A percentile compares a stretch with the other conserved stretches of the same genome.
Conservation (phyloP, 192 early-diverging fungal genomes). For the Coemansia sp. region DNA sequence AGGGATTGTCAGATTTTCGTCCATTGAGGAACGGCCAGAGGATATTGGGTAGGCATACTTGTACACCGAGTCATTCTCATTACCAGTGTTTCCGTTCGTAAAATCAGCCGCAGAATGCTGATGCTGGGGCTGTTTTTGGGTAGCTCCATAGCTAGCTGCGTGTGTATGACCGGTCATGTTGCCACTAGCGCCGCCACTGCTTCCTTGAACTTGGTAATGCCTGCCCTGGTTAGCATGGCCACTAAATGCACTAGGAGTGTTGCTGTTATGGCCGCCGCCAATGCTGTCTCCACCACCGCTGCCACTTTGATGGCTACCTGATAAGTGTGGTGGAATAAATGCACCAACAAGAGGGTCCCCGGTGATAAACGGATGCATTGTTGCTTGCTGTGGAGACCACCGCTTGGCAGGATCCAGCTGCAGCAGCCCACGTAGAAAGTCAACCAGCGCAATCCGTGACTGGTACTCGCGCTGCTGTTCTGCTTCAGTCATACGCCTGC, state of each 20-base stretch:
- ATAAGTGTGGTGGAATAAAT: constrained; percentile 30
- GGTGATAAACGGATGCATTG: constrained; percentile 94
- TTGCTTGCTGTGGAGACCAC: constrained; percentile 94
- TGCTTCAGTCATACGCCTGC: constrained; percentile 54
- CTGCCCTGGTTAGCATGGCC: neutral
- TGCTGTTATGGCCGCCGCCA: constrained; percentile 23
- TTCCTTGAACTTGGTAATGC: neutral
- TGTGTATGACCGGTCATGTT: neutral
- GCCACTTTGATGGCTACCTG: constrained; percentile 1
- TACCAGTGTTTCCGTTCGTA: neutral
- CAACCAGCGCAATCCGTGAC: constrained; percentile 73
- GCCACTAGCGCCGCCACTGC: neutral
- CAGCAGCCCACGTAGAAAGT: constrained; percentile 90
- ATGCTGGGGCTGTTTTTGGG: too few relatives aligned
- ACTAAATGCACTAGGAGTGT: constrained; percentile 10
- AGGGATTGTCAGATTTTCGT: constrained; percentile 9
- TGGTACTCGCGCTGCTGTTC: constrained; percentile 55
- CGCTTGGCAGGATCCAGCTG: constrained; percentile 88
- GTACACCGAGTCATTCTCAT: neutral
- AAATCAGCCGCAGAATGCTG: neutral
- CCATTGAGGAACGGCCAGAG: constrained; percentile 4
- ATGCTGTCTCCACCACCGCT: constrained; percentile 4
- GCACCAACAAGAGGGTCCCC: constrained; percentile 75
- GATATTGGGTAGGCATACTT: neutral
- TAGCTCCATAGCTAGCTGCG: neutral